Base-by-base conservation (phyloP, 176 grass and related monocot genomes). In the Carex scoparia region DNA sequence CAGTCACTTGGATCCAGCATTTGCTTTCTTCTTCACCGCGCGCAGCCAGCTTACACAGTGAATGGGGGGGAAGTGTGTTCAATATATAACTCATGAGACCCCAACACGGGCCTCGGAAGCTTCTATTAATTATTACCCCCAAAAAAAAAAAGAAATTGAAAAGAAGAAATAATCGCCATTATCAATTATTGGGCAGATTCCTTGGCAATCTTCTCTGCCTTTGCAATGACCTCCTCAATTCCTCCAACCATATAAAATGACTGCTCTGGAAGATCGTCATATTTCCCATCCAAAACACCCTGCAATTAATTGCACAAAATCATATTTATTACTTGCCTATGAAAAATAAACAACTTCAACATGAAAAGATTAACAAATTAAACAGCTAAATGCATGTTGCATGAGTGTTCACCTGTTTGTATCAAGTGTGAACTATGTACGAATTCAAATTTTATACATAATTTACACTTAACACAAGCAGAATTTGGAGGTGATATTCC, bases 191-290 rank as follows among this genome's bases (percentile, higher is more conserved):
- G 84, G 49, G 94, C 82, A 10, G 87, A 88, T 84, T 97, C 94
- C 90, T 94, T 97, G 80, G 92, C 90, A 74, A 97, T 97, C 88
- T 97, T 97, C 85, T 97, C 94, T 2, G 90, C 92, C 85, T 97
- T 97, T 61, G 94, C 92, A 84, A 94, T 92, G 33, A 97, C 94
- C 84, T 97, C 94, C 55, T 97, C 92, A 8, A 94, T 94, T 79
- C 94, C 94, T 94, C 92, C 92, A 87, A 97, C 92, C 94, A 94
- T 97, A 65, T 97, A 97, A 88, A 94, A 94, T 81, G 94, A 94
- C 65, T 97, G 94, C 85, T 97, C 94, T 1, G 90, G 55, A 82
- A 97, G 92, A 49, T 97, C 94, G 42, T 92, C 92, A 65, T 97
- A 94, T 60, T 97, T 97, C 13, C 94, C 92, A 86, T 97, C 92